Conservation (phyloP, 1,139 yeast genomes). For the Zhuliangozyma parablackwelliae region DNA sequence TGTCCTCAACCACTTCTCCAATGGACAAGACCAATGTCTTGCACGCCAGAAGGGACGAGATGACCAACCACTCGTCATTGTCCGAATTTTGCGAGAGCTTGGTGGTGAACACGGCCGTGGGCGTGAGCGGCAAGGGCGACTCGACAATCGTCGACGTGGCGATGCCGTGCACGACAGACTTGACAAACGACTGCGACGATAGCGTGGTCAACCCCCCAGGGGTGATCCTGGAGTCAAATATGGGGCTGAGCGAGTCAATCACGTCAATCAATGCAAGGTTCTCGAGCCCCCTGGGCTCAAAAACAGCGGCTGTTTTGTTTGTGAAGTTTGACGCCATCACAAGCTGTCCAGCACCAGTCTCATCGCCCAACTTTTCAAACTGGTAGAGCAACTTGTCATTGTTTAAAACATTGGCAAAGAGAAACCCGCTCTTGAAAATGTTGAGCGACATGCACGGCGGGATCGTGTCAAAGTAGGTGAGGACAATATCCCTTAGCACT, state of each 20-base stretch:
- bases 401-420: constrained; percentile 62
- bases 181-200: constrained; percentile 40
- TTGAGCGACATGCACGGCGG: constrained; percentile 52
- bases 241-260: constrained; percentile 53
- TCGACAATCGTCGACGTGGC: constrained; percentile 61
- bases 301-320: constrained; percentile 4
- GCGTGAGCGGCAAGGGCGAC: constrained; percentile 64
- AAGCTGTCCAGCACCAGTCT: constrained; percentile 1
- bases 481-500: constrained; percentile 30
- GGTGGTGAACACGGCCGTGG: constrained; percentile 60
- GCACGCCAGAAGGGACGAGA: constrained; percentile 53
- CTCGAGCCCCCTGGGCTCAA: constrained; percentile 33
- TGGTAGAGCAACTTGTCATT: constrained; percentile 68
- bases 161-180: constrained; percentile 55
- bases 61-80: constrained; percentile 61
- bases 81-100: constrained; percentile 39
- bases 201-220: constrained; percentile 17
- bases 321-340: constrained; percentile 14
- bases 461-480: constrained; percentile 69
- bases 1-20: constrained; percentile 78
- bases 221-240: constrained; percentile 43
- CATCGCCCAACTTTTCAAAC: constrained; percentile 67
- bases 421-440: constrained; percentile 70
- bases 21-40: constrained; percentile 72
- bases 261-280: constrained; percentile 60